phyloP scores from a whole-genome alignment of 495 filamentous ascomycete genomes.

The Xylaria nigripes region DNA sequence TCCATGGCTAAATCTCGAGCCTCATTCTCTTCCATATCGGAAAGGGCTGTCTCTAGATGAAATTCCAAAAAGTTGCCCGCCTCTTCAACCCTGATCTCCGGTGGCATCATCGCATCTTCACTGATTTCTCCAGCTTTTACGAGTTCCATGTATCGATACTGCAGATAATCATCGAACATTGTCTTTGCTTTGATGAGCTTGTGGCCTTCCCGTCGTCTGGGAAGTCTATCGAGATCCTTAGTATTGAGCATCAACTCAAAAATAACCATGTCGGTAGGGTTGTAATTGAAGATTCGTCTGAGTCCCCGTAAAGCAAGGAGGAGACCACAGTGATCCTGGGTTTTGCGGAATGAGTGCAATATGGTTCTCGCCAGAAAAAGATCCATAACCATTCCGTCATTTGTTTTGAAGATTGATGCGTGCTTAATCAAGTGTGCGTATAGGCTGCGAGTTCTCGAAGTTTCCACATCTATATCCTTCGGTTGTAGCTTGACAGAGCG shows the following conservation, averaged over 20 bases:
- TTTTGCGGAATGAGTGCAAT: slow-evolving; percentile 38
- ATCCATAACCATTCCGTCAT: slow-evolving; percentile 18
- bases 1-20: slow-evolving; percentile 29
- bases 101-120: slow-evolving; percentile 5
- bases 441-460: slow-evolving; percentile 44
- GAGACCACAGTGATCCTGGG: slow-evolving; percentile 43
- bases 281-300: slow-evolving; percentile 44
- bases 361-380: slow-evolving; percentile 33
- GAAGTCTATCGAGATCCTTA: slow-evolving; percentile 25
- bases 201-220: slow-evolving; percentile 25
- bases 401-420: slow-evolving; percentile 26
- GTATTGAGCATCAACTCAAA: slow-evolving; percentile 35
- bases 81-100: slow-evolving; percentile 18
- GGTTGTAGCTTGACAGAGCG: slow-evolving; percentile 31
- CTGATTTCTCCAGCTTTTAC: slow-evolving; percentile 10
- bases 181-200: slow-evolving; percentile 27
- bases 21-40: slow-evolving; percentile 27
- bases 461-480: slow-evolving; percentile 39
- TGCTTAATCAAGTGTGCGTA: slow-evolving; percentile 54
- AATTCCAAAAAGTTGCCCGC: slow-evolving; percentile 19
- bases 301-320: slow-evolving; percentile 54
- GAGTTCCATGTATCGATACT: slow-evolving; percentile 14
- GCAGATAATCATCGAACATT: slow-evolving; percentile 24
- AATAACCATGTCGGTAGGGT: slow-evolving; percentile 33
- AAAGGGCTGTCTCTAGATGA: slow-evolving; percentile 11